Evolutionary conservation across 2,329 filamentous ascomycete genomes (phyloP).

Genomic region (Kalmusia sp.): DNA sequence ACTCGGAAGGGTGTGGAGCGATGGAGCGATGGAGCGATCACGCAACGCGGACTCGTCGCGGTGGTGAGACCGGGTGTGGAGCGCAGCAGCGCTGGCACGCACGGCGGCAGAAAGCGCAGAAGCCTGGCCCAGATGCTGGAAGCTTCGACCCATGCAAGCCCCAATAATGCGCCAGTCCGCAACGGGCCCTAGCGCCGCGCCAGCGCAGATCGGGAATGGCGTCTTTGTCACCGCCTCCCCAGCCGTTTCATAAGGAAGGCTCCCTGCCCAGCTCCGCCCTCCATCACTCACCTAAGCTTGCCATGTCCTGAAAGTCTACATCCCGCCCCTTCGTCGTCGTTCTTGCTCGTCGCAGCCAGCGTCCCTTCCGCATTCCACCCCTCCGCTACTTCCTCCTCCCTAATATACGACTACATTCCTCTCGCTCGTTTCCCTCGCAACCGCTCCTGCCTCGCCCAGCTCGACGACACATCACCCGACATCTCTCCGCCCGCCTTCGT

Average conservation of each 20-base stretch:
- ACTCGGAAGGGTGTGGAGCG: too few relatives aligned
- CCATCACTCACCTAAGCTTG: conserved; percentile 18
- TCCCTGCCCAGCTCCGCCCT: conserved; percentile 3
- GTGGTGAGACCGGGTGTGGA: neutral
- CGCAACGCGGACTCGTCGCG: neutral
- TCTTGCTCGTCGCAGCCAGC: conserved; percentile 32
- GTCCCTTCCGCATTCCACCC: conserved; percentile 22
- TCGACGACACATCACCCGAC: conserved; percentile 26
- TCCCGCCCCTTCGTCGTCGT: conserved; percentile 22
- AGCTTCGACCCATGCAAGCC: neutral
- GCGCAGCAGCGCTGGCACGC: neutral
- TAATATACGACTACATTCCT: conserved; percentile 31
- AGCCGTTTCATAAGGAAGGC: conserved; percentile 3
- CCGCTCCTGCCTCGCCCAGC: conserved; percentile 16
- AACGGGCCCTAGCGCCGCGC: neutral
- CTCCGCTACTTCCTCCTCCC: conserved; percentile 18
- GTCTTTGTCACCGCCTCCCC: conserved; percentile 2
- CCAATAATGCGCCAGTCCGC: neutral
- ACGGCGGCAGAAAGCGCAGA: neutral
- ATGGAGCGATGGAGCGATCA: too few relatives aligned
- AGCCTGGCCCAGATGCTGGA: neutral
- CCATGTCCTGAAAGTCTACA: conserved; percentile 31
- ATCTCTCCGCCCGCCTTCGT: conserved; percentile 28
- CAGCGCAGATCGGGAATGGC: neutral
- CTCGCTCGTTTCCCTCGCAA: conserved; percentile 36